Conservation (phyloP, 257 asterid species). For the Solanum pinnatisectum region DNA sequence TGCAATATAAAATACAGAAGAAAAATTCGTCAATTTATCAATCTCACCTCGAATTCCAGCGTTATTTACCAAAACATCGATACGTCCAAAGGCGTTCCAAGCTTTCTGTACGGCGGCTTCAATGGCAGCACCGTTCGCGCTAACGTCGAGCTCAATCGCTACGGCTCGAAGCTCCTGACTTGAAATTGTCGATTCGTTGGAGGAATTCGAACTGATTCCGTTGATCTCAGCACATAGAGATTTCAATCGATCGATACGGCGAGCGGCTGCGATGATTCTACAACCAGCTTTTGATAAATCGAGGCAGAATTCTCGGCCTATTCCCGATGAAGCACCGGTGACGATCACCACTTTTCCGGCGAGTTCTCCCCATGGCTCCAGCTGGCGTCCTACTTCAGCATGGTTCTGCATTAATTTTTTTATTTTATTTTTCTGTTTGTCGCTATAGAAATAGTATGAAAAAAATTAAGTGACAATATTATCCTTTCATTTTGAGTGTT, state of each 20-base stretch:
- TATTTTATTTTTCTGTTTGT: not conserved
- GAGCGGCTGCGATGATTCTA: constrained; percentile 60
- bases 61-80: constrained; percentile 55
- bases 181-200: not conserved
- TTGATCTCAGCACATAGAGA: constrained; percentile 60
- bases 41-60: constrained; percentile 58
- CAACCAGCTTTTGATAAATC: constrained; percentile 67
- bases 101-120: constrained; percentile 41
- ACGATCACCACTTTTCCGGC: constrained; percentile 54
- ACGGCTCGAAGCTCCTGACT: constrained; percentile 22
- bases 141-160: constrained; percentile 54
- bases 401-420: not conserved
- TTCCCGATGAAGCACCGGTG: constrained; percentile 83
- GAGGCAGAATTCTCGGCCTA: constrained; percentile 58
- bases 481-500: not conserved
- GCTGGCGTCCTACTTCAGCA: not conserved
- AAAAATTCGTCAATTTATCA: not conserved
- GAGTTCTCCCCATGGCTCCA: constrained; percentile 65
- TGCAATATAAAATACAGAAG: not conserved
- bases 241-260: constrained; percentile 38
- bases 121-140: constrained; percentile 17
- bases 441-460: not conserved
- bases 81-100: constrained; percentile 56
- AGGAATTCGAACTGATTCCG: not conserved
- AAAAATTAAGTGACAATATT: not conserved